Percentiles rank a stretch among this genome's conserved stretches.
These are phyloP conservation scores for Suillus brevipes DNA, from an alignment of 768 basidiomycete genomes.

Conservation along the genomic window DNA sequence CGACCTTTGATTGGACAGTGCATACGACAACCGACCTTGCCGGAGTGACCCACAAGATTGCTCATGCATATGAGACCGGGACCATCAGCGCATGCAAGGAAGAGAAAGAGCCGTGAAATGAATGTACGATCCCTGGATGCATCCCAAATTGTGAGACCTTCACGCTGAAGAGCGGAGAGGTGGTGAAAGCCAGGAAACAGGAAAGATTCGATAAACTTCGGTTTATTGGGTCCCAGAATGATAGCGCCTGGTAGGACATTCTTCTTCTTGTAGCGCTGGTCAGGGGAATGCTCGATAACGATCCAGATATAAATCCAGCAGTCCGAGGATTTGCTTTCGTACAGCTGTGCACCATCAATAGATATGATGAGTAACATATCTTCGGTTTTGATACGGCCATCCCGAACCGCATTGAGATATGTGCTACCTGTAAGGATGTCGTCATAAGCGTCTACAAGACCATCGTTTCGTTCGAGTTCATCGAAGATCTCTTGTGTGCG, in stretches of 20 bases:
- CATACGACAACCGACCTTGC: too few relatives aligned
- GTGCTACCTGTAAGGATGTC: background rate
- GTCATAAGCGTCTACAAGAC: too few relatives aligned
- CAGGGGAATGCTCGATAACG: constrained; percentile 32
- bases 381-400: constrained; percentile 11
- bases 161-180: constrained; percentile 22
- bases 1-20: too few relatives aligned
- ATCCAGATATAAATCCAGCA: constrained; percentile 39
- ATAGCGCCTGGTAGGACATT: constrained; percentile 16
- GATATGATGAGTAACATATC: constrained; percentile 39
- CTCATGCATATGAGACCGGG: too few relatives aligned
- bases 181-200: constrained; percentile 33
- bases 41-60: too few relatives aligned
- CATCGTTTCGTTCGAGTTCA: too few relatives aligned
- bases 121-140: constrained; percentile 9
- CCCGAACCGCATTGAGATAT: constrained; percentile 11
- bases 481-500: too few relatives aligned
- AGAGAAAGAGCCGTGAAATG: too few relatives aligned
- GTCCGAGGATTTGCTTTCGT: constrained; percentile 16
- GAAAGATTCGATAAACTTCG: constrained; percentile 33
- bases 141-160: constrained; percentile 37
- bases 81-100: too few relatives aligned
- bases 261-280: constrained; percentile 13
- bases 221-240: constrained; percentile 33
- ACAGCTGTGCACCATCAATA: constrained; percentile 44